These are phyloP conservation scores for Botryotinia narcissicola DNA, from an alignment of 2,329 filamentous ascomycete genomes.

Conservation along the genomic window DNA sequence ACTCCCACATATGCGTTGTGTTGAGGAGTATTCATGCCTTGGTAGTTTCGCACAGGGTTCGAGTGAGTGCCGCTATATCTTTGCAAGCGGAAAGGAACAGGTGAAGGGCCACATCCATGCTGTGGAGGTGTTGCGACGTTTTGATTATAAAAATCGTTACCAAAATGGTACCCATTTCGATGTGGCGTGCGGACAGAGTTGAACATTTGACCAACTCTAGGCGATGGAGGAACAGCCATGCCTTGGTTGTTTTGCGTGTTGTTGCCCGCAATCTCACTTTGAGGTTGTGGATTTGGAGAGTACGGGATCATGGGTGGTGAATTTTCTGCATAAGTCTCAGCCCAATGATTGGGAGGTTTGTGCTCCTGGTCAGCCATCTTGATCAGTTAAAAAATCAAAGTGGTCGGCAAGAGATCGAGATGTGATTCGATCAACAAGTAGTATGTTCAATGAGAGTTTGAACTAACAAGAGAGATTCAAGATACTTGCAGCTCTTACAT, in stretches of 20 bases:
- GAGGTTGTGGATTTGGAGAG: no score
- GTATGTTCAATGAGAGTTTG: no score
- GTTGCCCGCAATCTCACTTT: no score
- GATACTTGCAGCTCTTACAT: background rate
- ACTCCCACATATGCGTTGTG: background rate
- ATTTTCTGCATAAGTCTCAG: no score
- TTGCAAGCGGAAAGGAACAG: accelerated
- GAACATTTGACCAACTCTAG: background rate
- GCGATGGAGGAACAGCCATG: background rate
- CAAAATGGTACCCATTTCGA: background rate
- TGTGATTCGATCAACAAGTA: no score
- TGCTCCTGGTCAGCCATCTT: background rate
- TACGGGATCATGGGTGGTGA: no score
- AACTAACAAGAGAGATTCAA: background rate
- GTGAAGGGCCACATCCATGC: no score
- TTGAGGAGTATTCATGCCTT: background rate
- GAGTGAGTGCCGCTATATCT: background rate
- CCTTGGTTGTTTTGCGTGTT: accelerated
- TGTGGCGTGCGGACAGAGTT: background rate
- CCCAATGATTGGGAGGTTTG: no score
- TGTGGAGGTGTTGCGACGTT: accelerated
- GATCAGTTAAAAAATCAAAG: accelerated
- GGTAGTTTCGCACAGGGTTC: background rate
- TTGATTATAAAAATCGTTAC: background rate
- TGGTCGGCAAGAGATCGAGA: accelerated